These are phyloP conservation scores for Pezicula carpinea DNA, from an alignment of 2,329 filamentous ascomycete species.

Conservation along the genomic window DNA sequence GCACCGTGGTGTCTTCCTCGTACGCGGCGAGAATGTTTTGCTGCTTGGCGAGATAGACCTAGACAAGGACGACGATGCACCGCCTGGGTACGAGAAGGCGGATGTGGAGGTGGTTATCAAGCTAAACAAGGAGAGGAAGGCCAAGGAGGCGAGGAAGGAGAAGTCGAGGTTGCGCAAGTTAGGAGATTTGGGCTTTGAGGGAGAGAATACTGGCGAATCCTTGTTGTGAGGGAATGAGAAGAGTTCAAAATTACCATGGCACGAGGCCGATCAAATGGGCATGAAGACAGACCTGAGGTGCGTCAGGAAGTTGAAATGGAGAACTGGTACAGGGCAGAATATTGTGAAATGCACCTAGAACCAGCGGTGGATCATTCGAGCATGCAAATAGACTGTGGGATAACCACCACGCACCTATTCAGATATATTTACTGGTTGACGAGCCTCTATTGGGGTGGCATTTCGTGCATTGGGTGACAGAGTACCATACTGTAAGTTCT, in stretches of 20 bases:
- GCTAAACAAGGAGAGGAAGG: constrained; percentile 68
- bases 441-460: not conserved
- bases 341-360: constrained; percentile 45
- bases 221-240: constrained; percentile 48
- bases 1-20: constrained; percentile 79
- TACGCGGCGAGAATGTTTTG: constrained; percentile 95
- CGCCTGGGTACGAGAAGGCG: constrained; percentile 60
- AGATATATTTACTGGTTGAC: not conserved
- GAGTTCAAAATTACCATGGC: constrained; percentile 1
- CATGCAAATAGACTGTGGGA: not conserved
- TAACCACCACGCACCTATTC: not conserved
- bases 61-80: constrained; percentile 88
- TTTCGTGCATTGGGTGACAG: too few species aligned
- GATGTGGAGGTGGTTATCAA: constrained; percentile 66
- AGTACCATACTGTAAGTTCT: too few species aligned
- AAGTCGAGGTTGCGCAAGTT: constrained; percentile 69
- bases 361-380: constrained; percentile 7
- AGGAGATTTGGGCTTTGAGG: constrained; percentile 78
- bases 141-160: constrained; percentile 64
- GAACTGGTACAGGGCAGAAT: constrained; percentile 36
- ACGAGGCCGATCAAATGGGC: not conserved
- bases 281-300: not conserved
- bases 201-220: constrained; percentile 74
- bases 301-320: constrained; percentile 3
- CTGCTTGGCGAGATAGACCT: constrained; percentile 94